Percentiles rank a stretch among this genome's conserved stretches.
Evolutionary conservation across 2,329 filamentous ascomycete genomes (phyloP).

Genomic region (Hirsutella rhossiliensis): DNA sequence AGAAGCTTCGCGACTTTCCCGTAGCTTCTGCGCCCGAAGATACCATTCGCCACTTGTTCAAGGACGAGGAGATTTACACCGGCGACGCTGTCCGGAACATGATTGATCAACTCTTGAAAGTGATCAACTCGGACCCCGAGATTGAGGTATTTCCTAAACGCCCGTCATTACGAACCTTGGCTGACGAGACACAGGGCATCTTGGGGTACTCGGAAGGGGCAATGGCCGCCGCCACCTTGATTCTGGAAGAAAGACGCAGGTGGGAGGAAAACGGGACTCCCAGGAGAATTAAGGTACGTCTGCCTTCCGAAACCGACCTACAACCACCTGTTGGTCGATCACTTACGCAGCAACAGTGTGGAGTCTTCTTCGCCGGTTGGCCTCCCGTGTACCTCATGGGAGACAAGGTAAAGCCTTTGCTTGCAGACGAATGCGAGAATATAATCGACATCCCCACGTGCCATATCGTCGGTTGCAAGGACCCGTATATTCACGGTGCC

Average conservation of each 20-base stretch:
- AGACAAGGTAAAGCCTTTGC: slow-evolving; percentile 27
- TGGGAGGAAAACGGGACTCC: slow-evolving; percentile 16
- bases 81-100: slow-evolving; percentile 6
- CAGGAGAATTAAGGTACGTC: slow-evolving; percentile 21
- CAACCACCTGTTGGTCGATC: no score
- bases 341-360: slow-evolving; percentile 18
- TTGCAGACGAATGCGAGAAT: slow-evolving; percentile 35
- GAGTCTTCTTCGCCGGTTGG: slow-evolving; percentile 41
- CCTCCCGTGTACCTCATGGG: slow-evolving; percentile 32
- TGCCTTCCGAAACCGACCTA: slow-evolving; percentile 2
- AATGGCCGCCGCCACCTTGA: slow-evolving; percentile 37
- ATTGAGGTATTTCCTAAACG: slow-evolving; percentile 12
- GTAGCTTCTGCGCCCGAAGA: slow-evolving; percentile 40
- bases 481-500: slow-evolving; percentile 49
- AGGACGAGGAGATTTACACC: slow-evolving; percentile 13
- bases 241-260: slow-evolving; percentile 36
- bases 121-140: slow-evolving; percentile 28
- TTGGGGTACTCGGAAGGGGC: slow-evolving; percentile 51
- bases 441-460: slow-evolving; percentile 39
- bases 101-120: slow-evolving; percentile 21
- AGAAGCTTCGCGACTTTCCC: slow-evolving; percentile 41
- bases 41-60: slow-evolving; percentile 38
- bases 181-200: slow-evolving; percentile 26
- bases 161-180: background rate
- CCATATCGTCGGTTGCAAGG: slow-evolving; percentile 40